Percentiles rank a stretch among this genome's conserved stretches.
These are phyloP conservation scores for Bruguiera hainesii DNA, from an alignment of 441 rosid species.

Conservation along the genomic window DNA sequence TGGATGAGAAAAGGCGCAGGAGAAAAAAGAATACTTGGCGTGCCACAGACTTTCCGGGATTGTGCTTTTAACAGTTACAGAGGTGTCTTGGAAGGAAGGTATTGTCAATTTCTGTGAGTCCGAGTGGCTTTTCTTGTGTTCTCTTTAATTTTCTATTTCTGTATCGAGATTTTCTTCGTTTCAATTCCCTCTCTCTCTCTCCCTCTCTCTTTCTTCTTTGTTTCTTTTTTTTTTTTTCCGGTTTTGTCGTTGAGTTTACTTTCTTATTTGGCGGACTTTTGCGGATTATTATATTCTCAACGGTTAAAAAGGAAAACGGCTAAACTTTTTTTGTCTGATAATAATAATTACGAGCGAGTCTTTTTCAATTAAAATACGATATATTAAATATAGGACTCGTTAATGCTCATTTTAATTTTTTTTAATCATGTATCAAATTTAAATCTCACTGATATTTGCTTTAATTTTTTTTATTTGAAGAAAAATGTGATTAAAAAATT, in stretches of 20 bases:
- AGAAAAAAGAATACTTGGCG: constrained; percentile 1
- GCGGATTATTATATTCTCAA: constrained; percentile 18
- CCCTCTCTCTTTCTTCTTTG: not conserved
- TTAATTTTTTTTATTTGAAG: too few species aligned
- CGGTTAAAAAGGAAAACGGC: constrained; percentile 33
- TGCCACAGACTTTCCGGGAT: constrained; percentile 13
- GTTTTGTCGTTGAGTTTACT: too few species aligned
- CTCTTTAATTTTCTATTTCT: not conserved
- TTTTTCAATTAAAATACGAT: too few species aligned
- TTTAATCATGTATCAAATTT: too few species aligned
- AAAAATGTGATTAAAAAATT: not conserved
- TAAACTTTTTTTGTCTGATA: not conserved
- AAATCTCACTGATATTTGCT: too few species aligned
- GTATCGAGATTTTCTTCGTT: not conserved
- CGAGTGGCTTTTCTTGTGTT: constrained; percentile 12
- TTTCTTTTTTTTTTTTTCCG: too few species aligned
- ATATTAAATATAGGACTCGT: not conserved
- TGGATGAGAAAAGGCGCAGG: not conserved
- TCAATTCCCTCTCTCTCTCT: not conserved
- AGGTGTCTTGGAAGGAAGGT: constrained; percentile 65
- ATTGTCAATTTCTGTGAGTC: constrained; percentile 12
- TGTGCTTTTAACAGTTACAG: constrained; percentile 29
- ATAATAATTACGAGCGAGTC: too few species aligned
- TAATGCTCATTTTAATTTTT: not conserved
- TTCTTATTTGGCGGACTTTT: constrained; percentile 25